phyloP scores from a whole-genome alignment of 257 asterid species.

The Solanum infundibuliforme region DNA sequence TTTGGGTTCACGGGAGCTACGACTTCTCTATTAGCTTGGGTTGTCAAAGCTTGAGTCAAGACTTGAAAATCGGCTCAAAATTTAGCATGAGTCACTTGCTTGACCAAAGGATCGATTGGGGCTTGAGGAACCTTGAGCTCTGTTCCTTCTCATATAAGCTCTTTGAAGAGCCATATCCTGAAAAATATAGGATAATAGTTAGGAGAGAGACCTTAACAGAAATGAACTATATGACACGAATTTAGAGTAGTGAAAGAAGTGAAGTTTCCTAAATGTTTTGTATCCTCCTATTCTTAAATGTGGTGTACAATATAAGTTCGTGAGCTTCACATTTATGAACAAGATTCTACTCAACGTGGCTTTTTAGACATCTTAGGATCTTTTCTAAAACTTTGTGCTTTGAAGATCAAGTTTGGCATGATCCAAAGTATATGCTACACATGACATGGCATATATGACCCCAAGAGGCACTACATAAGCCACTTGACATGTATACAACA shows the following conservation, averaged over 20 bases:
- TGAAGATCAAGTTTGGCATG: not conserved
- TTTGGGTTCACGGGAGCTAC: too few relatives aligned
- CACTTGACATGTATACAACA: not conserved
- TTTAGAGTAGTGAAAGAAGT: not conserved
- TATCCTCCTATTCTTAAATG: not conserved
- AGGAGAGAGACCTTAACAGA: not conserved
- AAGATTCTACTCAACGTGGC: too few relatives aligned
- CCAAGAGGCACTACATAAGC: not conserved
- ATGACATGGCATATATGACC: not conserved
- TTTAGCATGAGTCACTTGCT: too few relatives aligned
- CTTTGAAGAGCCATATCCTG: not conserved
- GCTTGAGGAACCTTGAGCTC: too few relatives aligned
- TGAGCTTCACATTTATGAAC: not conserved
- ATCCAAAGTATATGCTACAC: not conserved
- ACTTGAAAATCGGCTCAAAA: too few relatives aligned
- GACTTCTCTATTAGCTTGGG: too few relatives aligned
- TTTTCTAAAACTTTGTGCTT: not conserved
- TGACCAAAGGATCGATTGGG: too few relatives aligned
- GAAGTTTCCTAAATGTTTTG: not conserved
- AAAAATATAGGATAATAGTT: not conserved
- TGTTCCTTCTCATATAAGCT: not conserved
- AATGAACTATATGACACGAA: not conserved
- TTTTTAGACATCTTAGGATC: not conserved
- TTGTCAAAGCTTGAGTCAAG: too few relatives aligned
- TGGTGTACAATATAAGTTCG: not conserved